Base-by-base conservation (phyloP, 2,329 filamentous ascomycete species). In the Botrytis byssoidea region DNA sequence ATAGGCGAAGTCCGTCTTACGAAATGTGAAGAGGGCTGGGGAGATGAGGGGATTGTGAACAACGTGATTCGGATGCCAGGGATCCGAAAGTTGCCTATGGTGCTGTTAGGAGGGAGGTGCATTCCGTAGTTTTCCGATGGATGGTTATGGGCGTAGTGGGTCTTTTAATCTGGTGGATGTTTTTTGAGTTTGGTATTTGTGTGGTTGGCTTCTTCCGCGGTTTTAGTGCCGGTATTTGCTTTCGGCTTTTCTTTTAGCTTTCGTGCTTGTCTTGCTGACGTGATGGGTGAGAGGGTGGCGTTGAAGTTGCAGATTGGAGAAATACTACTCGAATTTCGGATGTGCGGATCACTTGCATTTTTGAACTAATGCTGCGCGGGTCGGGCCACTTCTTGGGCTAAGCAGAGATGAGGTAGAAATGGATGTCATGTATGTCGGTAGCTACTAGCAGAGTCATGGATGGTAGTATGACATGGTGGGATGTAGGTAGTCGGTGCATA, bases 1-100 rank as follows among this genome's bases (percentile, higher is more conserved):
- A 32, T 68, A 57, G 66, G 66, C 66, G 66, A 68, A 42, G n/a
- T 37, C 66, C 66, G 66, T 57, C 66, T 68, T 68, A 68, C 16
- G 18, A 22, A 29, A 25, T 55, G 25, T 40, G 32, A 55, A 55
- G 46, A 51, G 44, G 29, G 18, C 37, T 40, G 5, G 35, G 6
- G 3, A 25, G 12, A 51, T n/a, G 48, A n/a, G 22, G 22, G 3
- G 12, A n/a, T 40, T n/a, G 18, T 29, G 10, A 37, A n/a, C 37
- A 66, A 37, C 35, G 46, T 55, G 46, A 57, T 68, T 57, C 32
- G 65, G 65, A 57, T 57, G n/a, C 1, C 32, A n/a, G 46, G 14
- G 22, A 6, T 37, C 44, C 44, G 64, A n/a, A 25, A 51, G 22
- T 25, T 37, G 7, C 4, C 20, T 46, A 22, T 20, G 3, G 14